Evolutionary conservation across 352 stramenopile genomes (phyloP).

Genomic region (Saprolegnia diclina): DNA sequence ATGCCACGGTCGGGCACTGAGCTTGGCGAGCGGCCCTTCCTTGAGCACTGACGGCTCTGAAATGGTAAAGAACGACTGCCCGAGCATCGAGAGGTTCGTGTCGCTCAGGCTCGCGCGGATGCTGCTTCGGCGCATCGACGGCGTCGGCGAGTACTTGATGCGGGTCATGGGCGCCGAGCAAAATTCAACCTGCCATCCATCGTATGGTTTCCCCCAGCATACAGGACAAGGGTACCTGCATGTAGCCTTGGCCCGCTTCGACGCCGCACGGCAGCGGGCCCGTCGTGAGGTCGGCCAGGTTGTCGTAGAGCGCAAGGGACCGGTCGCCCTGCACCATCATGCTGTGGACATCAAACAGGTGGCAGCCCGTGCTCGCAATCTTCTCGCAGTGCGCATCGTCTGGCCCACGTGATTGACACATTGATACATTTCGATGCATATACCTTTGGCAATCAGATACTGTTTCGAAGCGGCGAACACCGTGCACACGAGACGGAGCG

Average conservation of each 20-base stretch:
- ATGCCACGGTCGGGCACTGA: constrained; percentile 1
- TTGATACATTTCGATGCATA: no score
- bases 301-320: constrained; percentile 14
- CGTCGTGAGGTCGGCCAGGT: constrained; percentile 8
- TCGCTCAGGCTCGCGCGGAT: constrained; percentile 9
- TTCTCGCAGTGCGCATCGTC: constrained; percentile 1
- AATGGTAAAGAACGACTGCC: constrained; percentile 5
- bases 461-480: not conserved
- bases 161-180: constrained; percentile 1
- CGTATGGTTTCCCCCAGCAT: not conserved
- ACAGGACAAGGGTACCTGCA: not conserved
- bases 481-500: constrained; percentile 12
- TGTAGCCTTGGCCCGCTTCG: constrained; percentile 16
- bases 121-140: not conserved
- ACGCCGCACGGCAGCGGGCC: constrained; percentile 16
- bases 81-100: constrained; percentile 19
- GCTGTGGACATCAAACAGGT: constrained; percentile 24
- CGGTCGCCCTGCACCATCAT: constrained; percentile 19
- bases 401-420: not conserved
- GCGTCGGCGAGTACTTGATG: constrained; percentile 1
- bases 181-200: not conserved
- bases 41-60: constrained; percentile 11
- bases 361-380: constrained; percentile 5
- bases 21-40: constrained; percentile 15
- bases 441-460: constrained; percentile 16